These are phyloP conservation scores for Friedmanniomyces simplex DNA, from an alignment of 495 filamentous ascomycete genomes.

Conservation along the genomic window DNA sequence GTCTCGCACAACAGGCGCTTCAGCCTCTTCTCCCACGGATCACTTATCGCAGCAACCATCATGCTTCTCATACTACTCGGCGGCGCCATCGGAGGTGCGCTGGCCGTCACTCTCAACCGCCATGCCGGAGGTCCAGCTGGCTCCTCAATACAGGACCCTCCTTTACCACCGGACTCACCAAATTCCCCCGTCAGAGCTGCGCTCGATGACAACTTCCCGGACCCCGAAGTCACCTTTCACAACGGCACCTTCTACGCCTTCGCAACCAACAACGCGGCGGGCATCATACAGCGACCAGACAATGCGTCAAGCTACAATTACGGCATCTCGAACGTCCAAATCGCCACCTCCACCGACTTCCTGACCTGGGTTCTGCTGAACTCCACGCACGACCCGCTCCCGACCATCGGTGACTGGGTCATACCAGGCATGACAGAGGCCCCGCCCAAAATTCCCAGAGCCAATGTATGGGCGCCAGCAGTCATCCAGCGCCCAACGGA, in stretches of 20 bases:
- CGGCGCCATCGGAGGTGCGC: slow-evolving; percentile 7
- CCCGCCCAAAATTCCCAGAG: slow-evolving; percentile 4
- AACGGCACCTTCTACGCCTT: slow-evolving; percentile 22
- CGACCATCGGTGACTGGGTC: slow-evolving; percentile 16
- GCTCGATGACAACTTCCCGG: slow-evolving; percentile 22
- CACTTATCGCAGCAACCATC: background rate
- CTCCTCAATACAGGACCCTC: background rate
- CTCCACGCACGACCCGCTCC: slow-evolving; percentile 18
- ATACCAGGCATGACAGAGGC: slow-evolving; percentile 3
- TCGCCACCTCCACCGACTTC: slow-evolving; percentile 23
- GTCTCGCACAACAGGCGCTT: background rate
- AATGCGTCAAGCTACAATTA: slow-evolving; percentile 14
- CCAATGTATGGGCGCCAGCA: slow-evolving; percentile 24
- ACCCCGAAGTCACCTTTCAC: slow-evolving; percentile 19
- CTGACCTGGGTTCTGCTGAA: slow-evolving; percentile 12
- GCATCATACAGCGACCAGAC: slow-evolving; percentile 13
- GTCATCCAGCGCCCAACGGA: slow-evolving; percentile 10
- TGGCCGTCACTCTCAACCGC: background rate
- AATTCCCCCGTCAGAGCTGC: slow-evolving; percentile 3
- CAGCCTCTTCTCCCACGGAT: background rate
- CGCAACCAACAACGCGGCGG: slow-evolving; percentile 26
- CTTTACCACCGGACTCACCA: background rate
- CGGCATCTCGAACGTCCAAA: slow-evolving; percentile 23
- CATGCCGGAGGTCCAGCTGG: background rate
- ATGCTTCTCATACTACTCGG: slow-evolving; percentile 3